Evolutionary conservation across 2,329 filamentous ascomycete species (phyloP).

Genomic region (Monosporascus sp.): DNA sequence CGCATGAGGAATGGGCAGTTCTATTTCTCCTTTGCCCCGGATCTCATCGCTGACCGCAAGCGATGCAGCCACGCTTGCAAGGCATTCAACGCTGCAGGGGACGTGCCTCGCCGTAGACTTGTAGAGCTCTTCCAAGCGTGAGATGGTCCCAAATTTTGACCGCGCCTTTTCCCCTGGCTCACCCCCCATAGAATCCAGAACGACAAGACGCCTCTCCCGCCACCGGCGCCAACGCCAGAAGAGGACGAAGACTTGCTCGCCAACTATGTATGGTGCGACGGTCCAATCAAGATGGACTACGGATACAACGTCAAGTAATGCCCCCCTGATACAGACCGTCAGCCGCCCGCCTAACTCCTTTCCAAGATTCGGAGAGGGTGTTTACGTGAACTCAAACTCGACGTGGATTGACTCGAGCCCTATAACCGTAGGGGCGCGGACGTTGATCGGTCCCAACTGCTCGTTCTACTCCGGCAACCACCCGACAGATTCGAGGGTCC

Average conservation of each 20-base stretch:
- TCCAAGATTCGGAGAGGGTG: constrained; percentile 56
- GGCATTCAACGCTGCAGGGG: constrained; percentile 58
- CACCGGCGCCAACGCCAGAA: constrained; percentile 46
- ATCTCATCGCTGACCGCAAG: constrained; percentile 57
- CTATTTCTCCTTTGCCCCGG: constrained; percentile 67
- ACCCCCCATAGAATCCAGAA: constrained; percentile 48
- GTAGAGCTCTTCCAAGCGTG: constrained; percentile 69
- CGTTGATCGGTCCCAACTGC: constrained; percentile 73
- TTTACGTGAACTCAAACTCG: constrained; percentile 70
- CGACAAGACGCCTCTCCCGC: constrained; percentile 59
- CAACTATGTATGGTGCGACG: constrained; percentile 62
- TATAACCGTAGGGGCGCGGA: constrained; percentile 71
- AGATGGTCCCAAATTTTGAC: constrained; percentile 20
- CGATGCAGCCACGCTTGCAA: constrained; percentile 57
- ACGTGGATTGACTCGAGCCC: constrained; percentile 72
- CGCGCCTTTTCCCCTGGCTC: background rate
- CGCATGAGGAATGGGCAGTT: constrained; percentile 64
- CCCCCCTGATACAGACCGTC: background rate
- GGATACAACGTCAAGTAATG: constrained; percentile 63
- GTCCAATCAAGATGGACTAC: constrained; percentile 69
- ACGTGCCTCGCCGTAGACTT: constrained; percentile 53
- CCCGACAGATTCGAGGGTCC: constrained; percentile 66
- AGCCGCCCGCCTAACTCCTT: constrained; percentile 5
- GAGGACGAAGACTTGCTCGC: constrained; percentile 61
- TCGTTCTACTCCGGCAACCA: constrained; percentile 71